Base-by-base conservation (phyloP, 352 stramenopile species). In the Phytophthora pseudosyringae region DNA sequence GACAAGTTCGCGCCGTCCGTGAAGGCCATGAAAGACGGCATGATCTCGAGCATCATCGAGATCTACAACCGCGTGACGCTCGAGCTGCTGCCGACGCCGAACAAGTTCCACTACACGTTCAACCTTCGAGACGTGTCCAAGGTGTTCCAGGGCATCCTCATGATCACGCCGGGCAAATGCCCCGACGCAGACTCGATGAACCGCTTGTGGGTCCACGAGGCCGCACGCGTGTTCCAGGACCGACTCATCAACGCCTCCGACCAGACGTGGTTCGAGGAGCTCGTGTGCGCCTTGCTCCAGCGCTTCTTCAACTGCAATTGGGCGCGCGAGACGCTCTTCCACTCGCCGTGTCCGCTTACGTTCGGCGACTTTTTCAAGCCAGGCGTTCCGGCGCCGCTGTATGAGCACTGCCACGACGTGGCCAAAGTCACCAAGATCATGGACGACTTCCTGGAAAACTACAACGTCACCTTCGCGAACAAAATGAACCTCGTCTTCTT, bases 401-500 rank as follows among this genome's bases (percentile, higher is more conserved):
- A 98, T 65, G 93, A 98, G 61, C 70, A 92, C 54, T 93, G 86
- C 55, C 84, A 70, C 48, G 92, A 98, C 35, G 60, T 95, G 5
- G 35, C 46, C 7, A 94, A 95, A 56, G 64, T 98, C 33, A 90
- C 87, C 3, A 85, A 89, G 60, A 69, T 97, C 40, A 84, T 99
- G 70, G 83, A 98, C 51, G 92, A 98, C 62, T 89, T 88, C 31
- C 69, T 98, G 4, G 94, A 98, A 40, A 94, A 97, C 49, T 99
- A 98, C 79, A 99, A 99, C 67, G 83, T 97, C 43, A 83, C 65
- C 11, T 97, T 96, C 52, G 81, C 93, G 4, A 98, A 93, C 64
- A 93, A 96, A 66, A 98, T 99, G 95, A 97, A 98, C 43, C 70
- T 99, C 16, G 96, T 99, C 0, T 99, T 99, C 68, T 99, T 99